A percentile compares a stretch with the other conserved stretches of the same genome.
Conservation (phyloP, 2,329 filamentous ascomycete species). For the Stemphylium beticola region DNA sequence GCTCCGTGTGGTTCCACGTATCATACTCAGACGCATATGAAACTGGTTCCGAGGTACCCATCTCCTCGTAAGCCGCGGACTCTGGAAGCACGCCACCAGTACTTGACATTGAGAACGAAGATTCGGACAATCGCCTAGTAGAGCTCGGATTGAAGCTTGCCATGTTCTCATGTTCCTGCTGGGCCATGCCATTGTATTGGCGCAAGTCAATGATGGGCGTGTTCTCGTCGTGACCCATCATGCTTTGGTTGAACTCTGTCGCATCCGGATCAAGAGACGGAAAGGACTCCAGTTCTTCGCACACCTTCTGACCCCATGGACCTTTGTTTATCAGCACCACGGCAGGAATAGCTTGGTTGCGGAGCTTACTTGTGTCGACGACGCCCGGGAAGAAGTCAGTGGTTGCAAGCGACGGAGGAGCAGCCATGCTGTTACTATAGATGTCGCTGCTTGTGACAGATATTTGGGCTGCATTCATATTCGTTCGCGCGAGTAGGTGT, state of each 20-base stretch:
- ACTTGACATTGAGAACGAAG: slow-evolving; percentile 75
- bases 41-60: slow-evolving; percentile 71
- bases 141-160: slow-evolving; percentile 54
- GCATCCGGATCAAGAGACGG: slow-evolving; percentile 49
- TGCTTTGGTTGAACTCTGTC: slow-evolving; percentile 45
- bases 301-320: slow-evolving; percentile 50
- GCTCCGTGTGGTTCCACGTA: slow-evolving; percentile 68
- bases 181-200: slow-evolving; percentile 43
- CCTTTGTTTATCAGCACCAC: slow-evolving; percentile 36
- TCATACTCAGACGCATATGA: slow-evolving; percentile 68
- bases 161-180: slow-evolving; percentile 39
- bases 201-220: slow-evolving; percentile 50
- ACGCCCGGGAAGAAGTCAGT: slow-evolving; percentile 45
- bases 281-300: slow-evolving; percentile 47
- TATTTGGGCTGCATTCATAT: slow-evolving; percentile 32
- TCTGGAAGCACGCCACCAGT: slow-evolving; percentile 64
- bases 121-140: slow-evolving; percentile 71
- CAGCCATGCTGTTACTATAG: slow-evolving; percentile 31
- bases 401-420: slow-evolving; percentile 25
- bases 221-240: slow-evolving; percentile 49
- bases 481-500: slow-evolving; percentile 32
- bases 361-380: slow-evolving; percentile 48
- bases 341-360: not conserved
- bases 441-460: slow-evolving; percentile 28
- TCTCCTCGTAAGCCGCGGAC: slow-evolving; percentile 74